A percentile compares a stretch with the other conserved stretches of the same genome.
phyloP scores from a whole-genome alignment of 2,329 filamentous ascomycete genomes.

The Colletotrichum sp. region DNA sequence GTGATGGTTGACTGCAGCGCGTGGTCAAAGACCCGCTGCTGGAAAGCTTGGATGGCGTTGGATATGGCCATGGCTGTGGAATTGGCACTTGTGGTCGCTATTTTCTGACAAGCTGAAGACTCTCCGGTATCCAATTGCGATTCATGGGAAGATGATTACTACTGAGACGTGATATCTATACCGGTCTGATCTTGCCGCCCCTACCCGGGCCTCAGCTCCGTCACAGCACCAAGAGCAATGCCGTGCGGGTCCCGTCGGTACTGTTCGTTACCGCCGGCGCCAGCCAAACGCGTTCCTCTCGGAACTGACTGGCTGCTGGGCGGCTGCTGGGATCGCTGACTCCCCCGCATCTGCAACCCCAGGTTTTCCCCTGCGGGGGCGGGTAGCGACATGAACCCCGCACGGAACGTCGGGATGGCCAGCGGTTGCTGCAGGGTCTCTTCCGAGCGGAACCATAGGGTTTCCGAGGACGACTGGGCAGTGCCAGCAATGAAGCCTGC shows the following conservation, averaged over 20 bases:
- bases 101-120: background rate
- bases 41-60: constrained; percentile 24
- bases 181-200: background rate
- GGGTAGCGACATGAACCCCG: background rate
- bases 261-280: background rate
- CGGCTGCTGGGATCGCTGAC: background rate
- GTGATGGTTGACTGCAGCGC: constrained; percentile 21
- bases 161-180: background rate
- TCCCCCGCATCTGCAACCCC: background rate
- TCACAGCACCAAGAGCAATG: background rate
- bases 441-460: constrained; percentile 8
- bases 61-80: constrained; percentile 29
- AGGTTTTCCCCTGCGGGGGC: background rate
- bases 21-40: constrained; percentile 24
- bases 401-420: constrained; percentile 2
- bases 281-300: background rate
- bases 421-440: background rate
- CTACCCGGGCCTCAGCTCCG: background rate
- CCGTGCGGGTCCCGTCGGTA: constrained; percentile 1
- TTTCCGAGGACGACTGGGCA: background rate
- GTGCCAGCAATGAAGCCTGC: background rate
- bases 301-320: background rate
- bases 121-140: background rate
- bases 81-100: background rate
- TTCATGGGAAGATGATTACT: background rate